Percentiles rank a stretch among this genome's conserved stretches.
Conservation (phyloP, 2,329 filamentous ascomycete genomes). For the Ophiostoma ips region DNA sequence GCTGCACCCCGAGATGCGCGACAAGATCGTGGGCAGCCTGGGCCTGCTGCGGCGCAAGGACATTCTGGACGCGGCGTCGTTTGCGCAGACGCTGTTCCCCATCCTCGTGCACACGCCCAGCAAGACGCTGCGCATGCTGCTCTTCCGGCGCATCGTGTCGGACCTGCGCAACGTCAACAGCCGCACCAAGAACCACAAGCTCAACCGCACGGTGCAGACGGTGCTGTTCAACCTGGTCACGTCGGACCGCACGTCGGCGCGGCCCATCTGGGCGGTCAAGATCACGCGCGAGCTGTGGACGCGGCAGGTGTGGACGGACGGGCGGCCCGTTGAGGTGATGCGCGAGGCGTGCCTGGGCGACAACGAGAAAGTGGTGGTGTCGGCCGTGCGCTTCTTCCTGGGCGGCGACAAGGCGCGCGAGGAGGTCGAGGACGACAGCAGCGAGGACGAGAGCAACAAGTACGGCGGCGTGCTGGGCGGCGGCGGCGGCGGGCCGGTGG, state of each 20-base stretch:
- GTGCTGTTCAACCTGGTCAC: conserved; percentile 85
- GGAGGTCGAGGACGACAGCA: conserved; percentile 78
- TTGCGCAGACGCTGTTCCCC: conserved; percentile 78
- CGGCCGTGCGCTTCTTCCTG: conserved; percentile 85
- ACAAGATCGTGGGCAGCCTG: conserved; percentile 87
- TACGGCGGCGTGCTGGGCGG: conserved; percentile 13
- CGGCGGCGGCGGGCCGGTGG: conserved; percentile 29
- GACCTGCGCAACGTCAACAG: conserved; percentile 80
- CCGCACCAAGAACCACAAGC: conserved; percentile 76
- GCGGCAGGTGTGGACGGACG: conserved; percentile 87
- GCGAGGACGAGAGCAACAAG: conserved; percentile 56
- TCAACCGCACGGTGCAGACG: conserved; percentile 87
- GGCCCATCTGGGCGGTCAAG: conserved; percentile 91
- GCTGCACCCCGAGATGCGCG: conserved; percentile 71
- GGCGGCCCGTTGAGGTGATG: conserved; percentile 91
- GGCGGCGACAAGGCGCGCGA: conserved; percentile 93
- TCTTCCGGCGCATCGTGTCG: conserved; percentile 82
- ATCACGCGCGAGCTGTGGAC: conserved; percentile 94
- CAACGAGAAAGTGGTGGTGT: conserved; percentile 82
- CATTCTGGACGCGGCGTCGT: conserved; percentile 67
- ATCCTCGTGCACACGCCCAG: conserved; percentile 78
- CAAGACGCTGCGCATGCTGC: conserved; percentile 69
- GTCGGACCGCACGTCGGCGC: conserved; percentile 69
- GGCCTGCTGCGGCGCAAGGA: conserved; percentile 84
- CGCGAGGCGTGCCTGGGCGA: conserved; percentile 80